A percentile compares a stretch with the other conserved stretches of the same genome.
Evolutionary conservation across 1,284 basidiomycete genomes (phyloP).

Genomic region (Marasmius fiardii): DNA sequence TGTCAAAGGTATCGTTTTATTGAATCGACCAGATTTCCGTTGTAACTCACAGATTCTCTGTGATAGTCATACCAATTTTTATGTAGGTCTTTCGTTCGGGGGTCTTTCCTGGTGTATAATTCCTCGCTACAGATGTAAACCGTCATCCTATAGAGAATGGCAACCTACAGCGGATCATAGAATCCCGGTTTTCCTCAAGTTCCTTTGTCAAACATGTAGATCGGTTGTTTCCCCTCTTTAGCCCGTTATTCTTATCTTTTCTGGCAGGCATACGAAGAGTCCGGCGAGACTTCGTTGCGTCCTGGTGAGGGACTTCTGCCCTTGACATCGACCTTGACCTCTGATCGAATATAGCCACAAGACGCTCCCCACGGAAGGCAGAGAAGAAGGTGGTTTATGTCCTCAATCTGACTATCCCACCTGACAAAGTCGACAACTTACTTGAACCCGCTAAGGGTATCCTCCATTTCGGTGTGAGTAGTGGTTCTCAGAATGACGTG

Average conservation of each 20-base stretch:
- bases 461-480: constrained; percentile 65
- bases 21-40: background rate
- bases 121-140: constrained; percentile 67
- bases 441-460: constrained; percentile 73
- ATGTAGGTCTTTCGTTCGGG: constrained; percentile 46
- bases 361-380: constrained; percentile 70
- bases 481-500: background rate
- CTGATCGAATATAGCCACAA: constrained; percentile 33
- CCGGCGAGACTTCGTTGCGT: constrained; percentile 43
- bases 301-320: constrained; percentile 37
- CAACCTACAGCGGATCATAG: constrained; percentile 70
- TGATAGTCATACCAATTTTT: constrained; percentile 79
- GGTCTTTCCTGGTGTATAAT: constrained; percentile 6
- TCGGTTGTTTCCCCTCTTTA: constrained; percentile 5
- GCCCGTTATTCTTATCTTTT: constrained; percentile 5
- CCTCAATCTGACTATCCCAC: constrained; percentile 67
- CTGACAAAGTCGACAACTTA: constrained; percentile 68
- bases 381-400: constrained; percentile 82
- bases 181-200: constrained; percentile 62
- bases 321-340: background rate
- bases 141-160: constrained; percentile 65
- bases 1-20: constrained; percentile 56
- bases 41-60: constrained; percentile 13
- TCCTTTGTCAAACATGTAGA: constrained; percentile 68
- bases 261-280: constrained; percentile 62